Evolutionary conservation across 768 basidiomycete species (phyloP), one percentile per base, ranked within the genome.

Genomic region (Trametes meyenii): DNA sequence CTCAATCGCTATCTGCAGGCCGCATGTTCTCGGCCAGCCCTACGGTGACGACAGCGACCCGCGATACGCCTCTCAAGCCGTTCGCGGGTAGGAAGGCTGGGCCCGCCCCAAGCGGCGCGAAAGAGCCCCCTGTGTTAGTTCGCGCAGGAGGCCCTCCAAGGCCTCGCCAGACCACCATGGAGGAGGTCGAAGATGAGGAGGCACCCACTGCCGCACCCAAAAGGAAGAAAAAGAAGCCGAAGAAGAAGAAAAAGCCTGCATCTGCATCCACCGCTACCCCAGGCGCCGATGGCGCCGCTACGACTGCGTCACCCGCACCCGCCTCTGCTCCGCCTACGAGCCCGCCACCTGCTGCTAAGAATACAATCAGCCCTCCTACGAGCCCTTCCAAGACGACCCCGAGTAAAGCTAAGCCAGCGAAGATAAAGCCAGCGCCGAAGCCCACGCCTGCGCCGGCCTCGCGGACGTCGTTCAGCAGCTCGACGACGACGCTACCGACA

Each of bases 201-300:
- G 81, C 80, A 4, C 74, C 72, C 0, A 55, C 68, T 2, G 50
- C 72, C 1, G 74, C 78, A 1, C 69, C 76, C 48, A 90, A 90
- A 78, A 90, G 89, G 72, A 89, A 90, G 73, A 87, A 87, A 72
- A 88, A 88, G 74, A 90, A 89, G 66, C 75, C 81, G 21, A 90
- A 88, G 77, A 92, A 90, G 71, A 85, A 83, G 72, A 82, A 83
- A 65, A 74, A 75, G 56, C 61, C 76, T 8, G 55, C 75, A 19
- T 59, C 73, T 3, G 61, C 73, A 5, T 50, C 74, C 38, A 65
- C 53, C n/a, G 46, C 57, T 1, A 55, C 45, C 19, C 36, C 42
- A 12, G 62, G 66, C 8, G 64, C 60, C 2, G 23, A 68, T 63
- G 46, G 52, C 63, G 57, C 70, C 26, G 38, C 63, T 44, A 35